These are phyloP conservation scores for Colletotrichum costaricense DNA, from an alignment of 2,329 filamentous ascomycete species.

Conservation along the genomic window DNA sequence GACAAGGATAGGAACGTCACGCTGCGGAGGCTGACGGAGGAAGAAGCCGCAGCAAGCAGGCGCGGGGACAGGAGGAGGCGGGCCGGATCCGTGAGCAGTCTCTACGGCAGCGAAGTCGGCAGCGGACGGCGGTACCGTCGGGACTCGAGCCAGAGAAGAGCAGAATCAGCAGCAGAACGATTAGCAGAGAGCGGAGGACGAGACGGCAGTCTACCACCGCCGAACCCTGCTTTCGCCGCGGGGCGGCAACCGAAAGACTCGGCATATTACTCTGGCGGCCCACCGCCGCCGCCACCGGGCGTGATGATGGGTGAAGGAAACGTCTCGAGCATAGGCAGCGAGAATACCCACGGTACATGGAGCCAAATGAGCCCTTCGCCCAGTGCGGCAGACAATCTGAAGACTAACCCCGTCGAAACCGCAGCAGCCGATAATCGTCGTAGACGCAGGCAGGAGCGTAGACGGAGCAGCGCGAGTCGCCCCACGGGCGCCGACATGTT, in stretches of 20 bases:
- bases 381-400: constrained; percentile 45
- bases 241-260: constrained; percentile 66
- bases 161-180: constrained; percentile 60
- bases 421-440: constrained; percentile 61
- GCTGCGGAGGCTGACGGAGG: constrained; percentile 69
- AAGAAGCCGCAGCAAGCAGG: constrained; percentile 62
- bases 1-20: constrained; percentile 72
- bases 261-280: constrained; percentile 68
- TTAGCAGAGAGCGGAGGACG: constrained; percentile 48
- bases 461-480: constrained; percentile 55
- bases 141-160: constrained; percentile 59
- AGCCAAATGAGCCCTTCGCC: constrained; percentile 63
- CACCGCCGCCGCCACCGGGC: constrained; percentile 52
- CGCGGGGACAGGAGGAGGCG: constrained; percentile 53
- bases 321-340: constrained; percentile 59
- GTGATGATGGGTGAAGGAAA: constrained; percentile 50
- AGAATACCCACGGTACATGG: constrained; percentile 62
- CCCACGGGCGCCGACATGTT: constrained; percentile 51
- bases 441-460: constrained; percentile 64
- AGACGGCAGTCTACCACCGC: constrained; percentile 60
- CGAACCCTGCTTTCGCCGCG: constrained; percentile 67
- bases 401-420: constrained; percentile 47
- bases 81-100: constrained; percentile 64
- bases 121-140: constrained; percentile 65
- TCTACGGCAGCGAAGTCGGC: constrained; percentile 67